Evolutionary conservation across 768 basidiomycete genomes (phyloP).

Genomic region (Hygrophoropsis aurantiaca): DNA sequence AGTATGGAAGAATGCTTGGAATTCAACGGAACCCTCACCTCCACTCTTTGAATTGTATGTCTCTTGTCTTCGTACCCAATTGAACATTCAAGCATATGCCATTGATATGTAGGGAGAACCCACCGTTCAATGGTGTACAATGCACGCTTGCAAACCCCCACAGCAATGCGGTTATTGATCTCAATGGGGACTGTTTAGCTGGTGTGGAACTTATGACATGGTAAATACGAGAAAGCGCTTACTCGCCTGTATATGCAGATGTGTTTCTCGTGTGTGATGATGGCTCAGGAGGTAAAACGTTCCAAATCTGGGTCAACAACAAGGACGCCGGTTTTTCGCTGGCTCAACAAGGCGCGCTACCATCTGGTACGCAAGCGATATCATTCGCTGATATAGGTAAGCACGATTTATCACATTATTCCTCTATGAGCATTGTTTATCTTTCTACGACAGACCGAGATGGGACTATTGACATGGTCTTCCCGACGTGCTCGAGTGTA

Average conservation of each 20-base stretch:
- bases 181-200: conserved; percentile 94
- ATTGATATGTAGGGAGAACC: conserved; percentile 44
- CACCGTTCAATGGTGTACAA: conserved; percentile 59
- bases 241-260: conserved; percentile 46
- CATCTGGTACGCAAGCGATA: conserved; percentile 73
- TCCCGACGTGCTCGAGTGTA: conserved; percentile 78
- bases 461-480: conserved; percentile 94
- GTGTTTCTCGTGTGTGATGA: conserved; percentile 87
- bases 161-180: conserved; percentile 90
- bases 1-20: conserved; percentile 84
- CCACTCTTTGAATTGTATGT: conserved; percentile 70
- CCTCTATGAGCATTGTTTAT: not conserved
- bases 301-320: conserved; percentile 92
- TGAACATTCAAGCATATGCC: not conserved
- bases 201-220: conserved; percentile 41
- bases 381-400: conserved; percentile 90
- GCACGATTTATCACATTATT: conserved; percentile 12
- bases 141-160: conserved; percentile 88
- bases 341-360: conserved; percentile 66
- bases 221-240: not conserved
- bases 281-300: conserved; percentile 55
- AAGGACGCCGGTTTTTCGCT: conserved; percentile 75
- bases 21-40: conserved; percentile 49
- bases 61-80: not conserved
- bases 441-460: conserved; percentile 68